phyloP scores from a whole-genome alignment of 208 protist genomes.

The Leishmania braziliensis region DNA sequence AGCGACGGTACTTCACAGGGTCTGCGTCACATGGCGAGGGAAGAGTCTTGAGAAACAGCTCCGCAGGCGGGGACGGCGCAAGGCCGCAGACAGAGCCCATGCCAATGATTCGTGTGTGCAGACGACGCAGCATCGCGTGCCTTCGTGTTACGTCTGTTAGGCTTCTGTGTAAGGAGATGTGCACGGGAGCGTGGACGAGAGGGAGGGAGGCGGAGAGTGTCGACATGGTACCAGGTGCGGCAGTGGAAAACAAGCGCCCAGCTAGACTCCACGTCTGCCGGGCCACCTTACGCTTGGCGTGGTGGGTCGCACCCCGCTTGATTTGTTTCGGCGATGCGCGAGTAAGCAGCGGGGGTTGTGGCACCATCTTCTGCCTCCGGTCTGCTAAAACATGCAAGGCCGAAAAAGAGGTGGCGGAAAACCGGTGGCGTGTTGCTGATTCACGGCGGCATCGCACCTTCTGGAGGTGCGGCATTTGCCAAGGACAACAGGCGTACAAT shows the following conservation, averaged over 20 bases:
- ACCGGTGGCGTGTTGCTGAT: not conserved
- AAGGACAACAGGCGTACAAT: not conserved
- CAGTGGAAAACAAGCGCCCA: not conserved
- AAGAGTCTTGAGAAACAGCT: constrained; percentile 79
- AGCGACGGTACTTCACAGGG: constrained; percentile 53
- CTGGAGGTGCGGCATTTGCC: not conserved
- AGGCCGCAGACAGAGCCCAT: constrained; percentile 71
- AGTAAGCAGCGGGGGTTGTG: not conserved
- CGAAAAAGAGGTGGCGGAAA: not conserved
- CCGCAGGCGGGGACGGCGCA: constrained; percentile 51
- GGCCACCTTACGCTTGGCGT: not conserved
- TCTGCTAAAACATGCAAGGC: not conserved
- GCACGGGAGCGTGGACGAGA: not conserved
- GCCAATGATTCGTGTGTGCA: constrained; percentile 77
- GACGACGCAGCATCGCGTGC: constrained; percentile 52
- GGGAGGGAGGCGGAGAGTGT: not conserved
- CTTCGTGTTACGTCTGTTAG: not conserved
- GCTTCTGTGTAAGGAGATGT: not conserved
- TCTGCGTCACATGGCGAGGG: constrained; percentile 68
- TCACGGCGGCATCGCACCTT: not conserved
- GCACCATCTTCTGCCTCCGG: not conserved
- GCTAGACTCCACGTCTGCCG: not conserved
- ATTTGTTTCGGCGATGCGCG: not conserved
- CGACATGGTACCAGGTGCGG: not conserved
- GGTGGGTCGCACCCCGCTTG: not conserved